These are phyloP conservation scores for Hysterium pulicare DNA, from an alignment of 2,329 filamentous ascomycete genomes.

Conservation along the genomic window DNA sequence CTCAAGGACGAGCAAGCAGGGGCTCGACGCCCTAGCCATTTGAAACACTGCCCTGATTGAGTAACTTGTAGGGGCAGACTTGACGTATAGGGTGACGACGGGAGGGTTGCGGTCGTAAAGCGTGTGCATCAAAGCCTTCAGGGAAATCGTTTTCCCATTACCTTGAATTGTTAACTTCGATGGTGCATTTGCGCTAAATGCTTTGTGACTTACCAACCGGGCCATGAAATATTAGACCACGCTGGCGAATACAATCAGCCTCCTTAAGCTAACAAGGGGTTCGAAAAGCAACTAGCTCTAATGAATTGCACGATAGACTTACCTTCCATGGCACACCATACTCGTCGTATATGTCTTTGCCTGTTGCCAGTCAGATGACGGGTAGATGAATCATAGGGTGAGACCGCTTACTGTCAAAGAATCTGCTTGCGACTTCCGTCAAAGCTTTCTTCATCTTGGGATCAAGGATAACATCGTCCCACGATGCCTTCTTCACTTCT, in stretches of 20 bases:
- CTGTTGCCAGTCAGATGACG: conserved; percentile 52
- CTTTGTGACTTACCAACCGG: conserved; percentile 30
- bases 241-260: no score
- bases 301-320: no score
- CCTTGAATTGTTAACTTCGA: conserved; percentile 13
- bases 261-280: no score
- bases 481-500: conserved; percentile 40
- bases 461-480: conserved; percentile 49
- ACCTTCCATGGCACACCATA: conserved; percentile 47
- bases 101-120: conserved; percentile 36
- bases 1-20: conserved; percentile 41
- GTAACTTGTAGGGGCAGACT: conserved; percentile 21
- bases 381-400: neutral
- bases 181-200: neutral
- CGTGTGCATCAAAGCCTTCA: conserved; percentile 45
- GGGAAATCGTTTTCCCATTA: conserved; percentile 45
- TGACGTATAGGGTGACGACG: conserved; percentile 25
- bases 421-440: conserved; percentile 38
- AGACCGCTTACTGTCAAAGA: conserved; percentile 23
- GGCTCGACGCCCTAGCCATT: conserved; percentile 35
- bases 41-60: conserved; percentile 33
- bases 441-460: conserved; percentile 43
- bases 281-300: no score
- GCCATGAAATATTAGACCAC: conserved; percentile 45
- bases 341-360: conserved; percentile 38